phyloP scores from a whole-genome alignment of 352 stramenopile species.

The Globisporangium cylindrosporum region DNA sequence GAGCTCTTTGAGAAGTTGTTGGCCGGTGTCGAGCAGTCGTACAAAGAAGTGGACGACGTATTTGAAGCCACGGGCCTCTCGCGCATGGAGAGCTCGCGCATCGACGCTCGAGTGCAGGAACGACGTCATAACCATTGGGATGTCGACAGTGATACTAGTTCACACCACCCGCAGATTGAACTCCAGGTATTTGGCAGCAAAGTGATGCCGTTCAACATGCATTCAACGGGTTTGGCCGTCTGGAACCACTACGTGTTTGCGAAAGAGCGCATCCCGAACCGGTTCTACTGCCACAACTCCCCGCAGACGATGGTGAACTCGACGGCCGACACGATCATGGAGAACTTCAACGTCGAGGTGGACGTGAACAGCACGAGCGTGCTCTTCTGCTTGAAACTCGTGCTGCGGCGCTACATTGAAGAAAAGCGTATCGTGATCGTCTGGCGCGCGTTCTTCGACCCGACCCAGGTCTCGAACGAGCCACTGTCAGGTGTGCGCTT shows the following conservation, averaged over 20 bases:
- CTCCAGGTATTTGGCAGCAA: conserved; percentile 49
- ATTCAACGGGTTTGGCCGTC: conserved; percentile 31
- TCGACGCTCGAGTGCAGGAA: conserved; percentile 32
- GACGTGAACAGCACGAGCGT: conserved; percentile 40
- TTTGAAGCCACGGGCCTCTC: conserved; percentile 43
- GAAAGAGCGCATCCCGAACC: conserved; percentile 40
- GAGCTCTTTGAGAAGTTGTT: conserved; percentile 31
- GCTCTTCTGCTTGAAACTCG: conserved; percentile 47
- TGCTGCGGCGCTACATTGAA: conserved; percentile 49
- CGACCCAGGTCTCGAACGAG: conserved; percentile 39
- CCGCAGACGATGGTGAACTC: conserved; percentile 27
- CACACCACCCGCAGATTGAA: conserved; percentile 15
- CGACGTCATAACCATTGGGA: conserved; percentile 4
- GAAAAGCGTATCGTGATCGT: conserved; percentile 48
- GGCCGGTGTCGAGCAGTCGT: conserved; percentile 23
- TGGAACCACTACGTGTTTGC: conserved; percentile 38
- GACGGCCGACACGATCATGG: conserved; percentile 49
- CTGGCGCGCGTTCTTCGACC: conserved; percentile 52
- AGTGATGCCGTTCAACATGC: conserved; percentile 44
- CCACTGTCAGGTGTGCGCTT: conserved; percentile 42
- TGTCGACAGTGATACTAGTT: not conserved
- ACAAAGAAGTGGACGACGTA: conserved; percentile 24
- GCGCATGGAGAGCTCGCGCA: conserved; percentile 27
- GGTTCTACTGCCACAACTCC: conserved; percentile 44
- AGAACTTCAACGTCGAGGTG: conserved; percentile 54